Base-by-base conservation (phyloP, 1,284 basidiomycete genomes). In the Rhizoctonia solani region DNA sequence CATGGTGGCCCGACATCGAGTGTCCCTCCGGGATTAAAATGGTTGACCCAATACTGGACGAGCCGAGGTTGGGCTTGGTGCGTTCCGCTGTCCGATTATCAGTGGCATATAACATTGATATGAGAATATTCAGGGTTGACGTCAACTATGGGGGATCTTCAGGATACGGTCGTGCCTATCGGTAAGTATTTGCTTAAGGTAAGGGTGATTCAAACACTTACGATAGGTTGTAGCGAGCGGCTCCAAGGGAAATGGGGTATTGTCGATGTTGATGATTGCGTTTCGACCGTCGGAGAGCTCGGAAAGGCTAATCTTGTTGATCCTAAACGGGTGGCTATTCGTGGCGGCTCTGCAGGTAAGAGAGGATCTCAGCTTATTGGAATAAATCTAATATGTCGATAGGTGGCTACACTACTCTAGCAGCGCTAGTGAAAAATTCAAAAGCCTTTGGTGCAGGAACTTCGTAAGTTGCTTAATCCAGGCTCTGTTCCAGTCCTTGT, bases 91-190 rank as follows among this genome's bases (percentile, higher is more conserved):
- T 23, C 23, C 47, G 23, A 29, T 37, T 32, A 1, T 53, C 1
- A 30, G 23, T 32, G 14, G 23, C n/a, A 34, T 25, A 1, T 23
- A 25, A 5, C 59, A 19, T 39, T 49, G 32, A 41, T 5, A 68
- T 39, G 67, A 49, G 59, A 30, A 44, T 3, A 3, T 41, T 66
- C 67, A 87, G 87, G 81, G 75, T 88, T 21, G 83, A 85, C 67
- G 86, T 90, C 16, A 87, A 89, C 72, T 89, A 88, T 71, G 81
- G 87, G 4, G 89, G 89, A 0, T 87, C 85, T 4, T 84, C 83
- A 4, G 86, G 86, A 0, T 87, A 86, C 71, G 88, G 87, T 0
- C 80, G 85, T 2, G 75, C 77, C 52, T 89, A 86, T 69, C 79
- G 77, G 82, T 80, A 72, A 67, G 79, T 53, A 16, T 19, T 32